These are phyloP conservation scores for Gymnopilus dilepis DNA, from an alignment of 768 basidiomycete genomes.

Conservation along the genomic window DNA sequence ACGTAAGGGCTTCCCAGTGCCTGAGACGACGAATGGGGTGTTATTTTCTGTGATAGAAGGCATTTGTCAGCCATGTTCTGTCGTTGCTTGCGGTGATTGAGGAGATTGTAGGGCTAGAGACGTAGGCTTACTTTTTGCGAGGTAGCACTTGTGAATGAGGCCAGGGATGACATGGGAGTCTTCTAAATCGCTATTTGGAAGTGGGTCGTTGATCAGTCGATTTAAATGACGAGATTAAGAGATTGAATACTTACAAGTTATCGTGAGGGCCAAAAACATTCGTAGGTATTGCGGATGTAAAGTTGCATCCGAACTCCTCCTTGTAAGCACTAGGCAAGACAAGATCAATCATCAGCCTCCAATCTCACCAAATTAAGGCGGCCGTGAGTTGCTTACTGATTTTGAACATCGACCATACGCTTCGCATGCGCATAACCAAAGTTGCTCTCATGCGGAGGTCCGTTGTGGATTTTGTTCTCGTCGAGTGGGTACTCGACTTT, in stretches of 20 bases:
- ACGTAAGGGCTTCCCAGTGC: slow-evolving; percentile 91
- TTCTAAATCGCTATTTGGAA: slow-evolving; percentile 81
- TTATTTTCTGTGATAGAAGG: slow-evolving; percentile 60
- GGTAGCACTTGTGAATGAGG: slow-evolving; percentile 90
- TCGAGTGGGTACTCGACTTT: slow-evolving; percentile 93
- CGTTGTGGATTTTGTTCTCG: slow-evolving; percentile 90
- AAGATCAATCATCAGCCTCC: no score
- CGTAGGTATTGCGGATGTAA: slow-evolving; percentile 96
- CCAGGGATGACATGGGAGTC: slow-evolving; percentile 95
- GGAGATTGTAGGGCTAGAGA: no score
- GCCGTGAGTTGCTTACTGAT: slow-evolving; percentile 67
- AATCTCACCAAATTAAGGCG: no score
- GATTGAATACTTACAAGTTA: slow-evolving; percentile 70
- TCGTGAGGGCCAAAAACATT: slow-evolving; percentile 96
- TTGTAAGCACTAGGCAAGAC: slow-evolving; percentile 77
- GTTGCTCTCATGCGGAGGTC: slow-evolving; percentile 93
- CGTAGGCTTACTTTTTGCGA: slow-evolving; percentile 68
- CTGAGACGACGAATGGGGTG: slow-evolving; percentile 86
- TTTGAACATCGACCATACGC: slow-evolving; percentile 93
- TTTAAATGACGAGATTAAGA: neutral
- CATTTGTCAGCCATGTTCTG: slow-evolving; percentile 4
- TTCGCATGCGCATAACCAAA: slow-evolving; percentile 98
- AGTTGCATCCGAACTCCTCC: slow-evolving; percentile 93
- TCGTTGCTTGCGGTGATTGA: no score
- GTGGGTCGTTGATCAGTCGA: slow-evolving; percentile 8